Base-by-base conservation (phyloP, 2,329 filamentous ascomycete genomes). In the Lizonia empirigonia region DNA sequence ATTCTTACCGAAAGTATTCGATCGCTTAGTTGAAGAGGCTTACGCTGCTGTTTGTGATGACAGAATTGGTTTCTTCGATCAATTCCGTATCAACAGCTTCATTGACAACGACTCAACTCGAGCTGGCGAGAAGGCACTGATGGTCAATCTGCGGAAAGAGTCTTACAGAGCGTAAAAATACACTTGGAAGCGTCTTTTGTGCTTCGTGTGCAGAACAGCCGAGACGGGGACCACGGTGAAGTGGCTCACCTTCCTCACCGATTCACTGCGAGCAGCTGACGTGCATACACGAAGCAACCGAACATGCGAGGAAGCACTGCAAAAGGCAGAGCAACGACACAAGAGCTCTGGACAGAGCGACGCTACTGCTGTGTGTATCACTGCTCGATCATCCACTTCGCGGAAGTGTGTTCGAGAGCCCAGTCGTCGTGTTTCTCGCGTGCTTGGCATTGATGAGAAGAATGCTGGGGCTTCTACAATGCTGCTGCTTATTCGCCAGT, bases 161-260 rank as follows among this genome's bases (percentile, higher is more conserved):
- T 58, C 55, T 1, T 62, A 39, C 26, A 42, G 52, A 8, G 24
- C 22, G 13, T 60, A 60, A 24, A 58, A 54, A 12, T n/a, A 36
- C 26, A 7, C 58, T 9, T 62, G 46, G 57, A 56, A 60, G 37
- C 33, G 38, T 10, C 54, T 60, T 16, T 45, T 62, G 6, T 54
- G 46, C 36, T 62, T 62, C 26, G 37, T 44, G 5, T 55, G 35
- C 40, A 49, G 55, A 0, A 54, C 1, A 52, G 45, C 10, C 39
- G 26, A 30, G 34, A 18, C 16, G 24, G 16, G 8, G 4, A n/a
- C n/a, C 10, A n/a, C 12, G 13, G 16, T 29, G 26, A 29, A 29
- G 26, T 13, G 26, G n/a, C n/a, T 13, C 26, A 12, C 10, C 29
- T 32, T n/a, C 29, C n/a, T n/a, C 29, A 32, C 29, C 29, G n/a